Evolutionary conservation across 1,284 basidiomycete species (phyloP).

Genomic region (Neonothopanus nambi): DNA sequence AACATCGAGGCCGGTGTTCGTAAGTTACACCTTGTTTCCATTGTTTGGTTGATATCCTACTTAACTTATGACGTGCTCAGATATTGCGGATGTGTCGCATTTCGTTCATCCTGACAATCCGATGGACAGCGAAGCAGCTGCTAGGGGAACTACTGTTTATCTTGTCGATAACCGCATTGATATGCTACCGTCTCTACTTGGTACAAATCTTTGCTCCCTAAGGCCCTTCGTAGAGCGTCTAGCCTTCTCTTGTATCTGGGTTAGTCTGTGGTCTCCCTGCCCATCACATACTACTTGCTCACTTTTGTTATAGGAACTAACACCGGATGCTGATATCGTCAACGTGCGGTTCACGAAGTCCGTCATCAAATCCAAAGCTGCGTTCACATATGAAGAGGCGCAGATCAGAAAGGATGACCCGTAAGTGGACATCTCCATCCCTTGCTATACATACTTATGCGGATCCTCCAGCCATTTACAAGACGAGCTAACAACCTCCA

Average conservation of each 20-base stretch:
- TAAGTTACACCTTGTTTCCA: constrained; percentile 48
- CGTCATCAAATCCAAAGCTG: constrained; percentile 94
- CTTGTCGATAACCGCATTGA: constrained; percentile 99
- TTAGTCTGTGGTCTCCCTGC: constrained; percentile 37
- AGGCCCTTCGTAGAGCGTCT: constrained; percentile 92
- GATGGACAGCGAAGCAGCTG: constrained; percentile 96
- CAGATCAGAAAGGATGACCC: constrained; percentile 92
- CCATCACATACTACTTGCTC: constrained; percentile 13
- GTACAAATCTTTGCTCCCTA: constrained; percentile 95
- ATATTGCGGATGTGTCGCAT: constrained; percentile 98
- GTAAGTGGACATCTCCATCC: constrained; percentile 44
- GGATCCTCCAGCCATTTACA: constrained; percentile 58
- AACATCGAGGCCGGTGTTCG: constrained; percentile 98
- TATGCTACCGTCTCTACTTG: constrained; percentile 94
- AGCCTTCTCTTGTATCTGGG: constrained; percentile 97
- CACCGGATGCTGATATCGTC: constrained; percentile 85
- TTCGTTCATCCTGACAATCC: constrained; percentile 94
- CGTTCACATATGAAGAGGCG: constrained; percentile 97
- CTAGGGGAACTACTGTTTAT: constrained; percentile 96
- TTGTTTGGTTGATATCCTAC: background rate
- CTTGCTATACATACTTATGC: constrained; percentile 2
- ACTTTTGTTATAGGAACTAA: constrained; percentile 66
- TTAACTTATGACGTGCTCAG: constrained; percentile 39
- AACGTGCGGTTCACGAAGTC: constrained; percentile 93
- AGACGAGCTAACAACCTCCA: constrained; percentile 86